These are phyloP conservation scores for Verticillium isaacii DNA, from an alignment of 2,329 filamentous ascomycete genomes.

Conservation along the genomic window DNA sequence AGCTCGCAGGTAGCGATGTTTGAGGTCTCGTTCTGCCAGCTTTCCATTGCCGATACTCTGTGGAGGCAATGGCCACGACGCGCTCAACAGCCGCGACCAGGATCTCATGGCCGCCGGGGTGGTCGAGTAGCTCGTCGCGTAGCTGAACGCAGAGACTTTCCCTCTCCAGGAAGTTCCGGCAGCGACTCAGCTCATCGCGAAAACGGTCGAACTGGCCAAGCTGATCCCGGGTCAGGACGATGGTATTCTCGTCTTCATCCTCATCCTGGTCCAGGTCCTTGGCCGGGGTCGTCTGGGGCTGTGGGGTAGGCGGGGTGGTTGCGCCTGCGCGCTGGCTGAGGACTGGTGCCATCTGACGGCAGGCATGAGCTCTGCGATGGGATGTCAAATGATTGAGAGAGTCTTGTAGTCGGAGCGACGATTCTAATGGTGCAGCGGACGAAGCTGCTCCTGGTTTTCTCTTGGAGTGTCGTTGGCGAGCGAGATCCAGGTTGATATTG, in stretches of 20 bases:
- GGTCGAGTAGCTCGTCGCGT: constrained; percentile 3
- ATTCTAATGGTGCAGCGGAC: not conserved
- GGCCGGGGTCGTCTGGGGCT: not conserved
- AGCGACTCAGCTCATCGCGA: constrained; percentile 4
- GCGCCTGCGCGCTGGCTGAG: not conserved
- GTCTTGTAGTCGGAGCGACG: not conserved
- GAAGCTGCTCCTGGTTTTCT: not conserved
- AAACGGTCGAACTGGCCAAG: not conserved
- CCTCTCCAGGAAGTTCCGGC: not conserved
- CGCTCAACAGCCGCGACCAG: constrained; percentile 3
- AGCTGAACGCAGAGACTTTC: constrained; percentile 1
- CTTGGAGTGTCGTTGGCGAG: not conserved
- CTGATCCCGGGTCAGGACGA: not conserved
- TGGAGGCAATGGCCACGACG: not conserved
- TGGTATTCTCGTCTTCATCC: not conserved
- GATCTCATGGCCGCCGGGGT: constrained; percentile 1
- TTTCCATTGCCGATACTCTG: not conserved
- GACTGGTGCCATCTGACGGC: not conserved
- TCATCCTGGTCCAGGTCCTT: not conserved
- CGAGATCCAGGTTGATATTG: not conserved
- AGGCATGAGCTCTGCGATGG: not conserved
- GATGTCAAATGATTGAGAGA: not conserved
- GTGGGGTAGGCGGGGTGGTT: not conserved
- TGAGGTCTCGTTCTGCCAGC: not conserved
- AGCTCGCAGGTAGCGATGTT: not conserved